Conservation (phyloP, 495 filamentous ascomycete genomes). For the Lophiostoma macrostomum region DNA sequence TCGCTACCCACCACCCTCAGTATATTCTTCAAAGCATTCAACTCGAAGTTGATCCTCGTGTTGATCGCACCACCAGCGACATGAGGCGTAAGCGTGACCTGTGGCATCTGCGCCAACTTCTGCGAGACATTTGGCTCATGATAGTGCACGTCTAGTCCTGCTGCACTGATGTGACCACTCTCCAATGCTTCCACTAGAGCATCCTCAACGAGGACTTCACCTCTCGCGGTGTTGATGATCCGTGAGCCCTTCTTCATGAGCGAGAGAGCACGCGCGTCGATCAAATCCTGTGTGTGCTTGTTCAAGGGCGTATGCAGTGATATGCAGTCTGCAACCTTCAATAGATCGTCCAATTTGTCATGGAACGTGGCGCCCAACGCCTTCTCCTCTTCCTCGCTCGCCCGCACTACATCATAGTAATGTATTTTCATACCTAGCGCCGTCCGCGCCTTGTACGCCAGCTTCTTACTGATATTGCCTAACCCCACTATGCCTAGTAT, state of each 20-base stretch:
- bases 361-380: slow-evolving; percentile 50
- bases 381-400: slow-evolving; percentile 45
- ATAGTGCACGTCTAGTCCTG: slow-evolving; percentile 64
- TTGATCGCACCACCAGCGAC: slow-evolving; percentile 67
- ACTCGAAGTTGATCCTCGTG: slow-evolving; percentile 65
- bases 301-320: slow-evolving; percentile 61
- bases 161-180: slow-evolving; percentile 47
- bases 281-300: slow-evolving; percentile 47
- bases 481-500: slow-evolving; percentile 62
- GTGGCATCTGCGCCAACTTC: slow-evolving; percentile 45
- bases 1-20: no score
- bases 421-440: slow-evolving; percentile 64
- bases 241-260: slow-evolving; percentile 54
- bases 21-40: slow-evolving; percentile 68
- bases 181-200: slow-evolving; percentile 63
- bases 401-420: slow-evolving; percentile 64
- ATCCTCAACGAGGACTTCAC: slow-evolving; percentile 63
- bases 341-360: slow-evolving; percentile 49
- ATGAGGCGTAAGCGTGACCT: slow-evolving; percentile 61
- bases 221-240: slow-evolving; percentile 67
- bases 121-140: slow-evolving; percentile 51
- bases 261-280: slow-evolving; percentile 48
- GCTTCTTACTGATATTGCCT: slow-evolving; percentile 62
- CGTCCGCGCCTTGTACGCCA: slow-evolving; percentile 56
- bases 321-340: slow-evolving; percentile 58